Evolutionary conservation across 495 filamentous ascomycete genomes (phyloP).

Genomic region (Xylaria sp.): DNA sequence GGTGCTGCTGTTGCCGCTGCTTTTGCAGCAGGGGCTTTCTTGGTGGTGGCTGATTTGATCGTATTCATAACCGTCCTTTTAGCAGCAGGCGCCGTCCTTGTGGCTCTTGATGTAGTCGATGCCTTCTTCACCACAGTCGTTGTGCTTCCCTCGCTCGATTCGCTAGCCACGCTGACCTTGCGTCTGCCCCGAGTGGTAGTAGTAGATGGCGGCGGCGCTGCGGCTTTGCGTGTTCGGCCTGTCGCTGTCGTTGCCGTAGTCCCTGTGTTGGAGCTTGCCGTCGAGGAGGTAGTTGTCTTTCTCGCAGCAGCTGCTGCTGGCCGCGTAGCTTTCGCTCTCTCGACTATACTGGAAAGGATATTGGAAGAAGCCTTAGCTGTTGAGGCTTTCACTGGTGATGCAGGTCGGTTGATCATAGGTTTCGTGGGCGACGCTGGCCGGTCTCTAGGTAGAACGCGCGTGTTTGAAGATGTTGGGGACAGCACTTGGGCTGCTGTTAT

Average conservation of each 20-base stretch:
- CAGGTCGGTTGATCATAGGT: conserved; percentile 46
- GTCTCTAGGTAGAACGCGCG: conserved; percentile 62
- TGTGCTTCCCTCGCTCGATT: conserved; percentile 57
- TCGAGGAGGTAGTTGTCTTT: conserved; percentile 56
- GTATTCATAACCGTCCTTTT: conserved; percentile 52
- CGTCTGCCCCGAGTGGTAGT: conserved; percentile 51
- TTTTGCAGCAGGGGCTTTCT: conserved; percentile 48
- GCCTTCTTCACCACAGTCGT: conserved; percentile 53
- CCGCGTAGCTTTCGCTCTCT: conserved; percentile 57
- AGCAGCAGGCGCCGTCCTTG: conserved; percentile 40
- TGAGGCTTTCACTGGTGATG: conserved; percentile 53
- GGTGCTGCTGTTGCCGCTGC: conserved; percentile 39
- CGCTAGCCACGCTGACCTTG: conserved; percentile 54
- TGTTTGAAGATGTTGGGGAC: conserved; percentile 83
- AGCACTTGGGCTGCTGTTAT: conserved; percentile 62
- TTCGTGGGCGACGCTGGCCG: conserved; percentile 48
- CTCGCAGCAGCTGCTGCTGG: conserved; percentile 53
- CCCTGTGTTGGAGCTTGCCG: conserved; percentile 41
- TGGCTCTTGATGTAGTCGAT: conserved; percentile 45
- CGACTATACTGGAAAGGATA: conserved; percentile 66
- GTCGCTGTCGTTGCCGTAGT: conserved; percentile 39
- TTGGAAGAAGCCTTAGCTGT: conserved; percentile 43
- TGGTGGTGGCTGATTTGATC: conserved; percentile 48
- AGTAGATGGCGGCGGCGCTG: conserved; percentile 38
- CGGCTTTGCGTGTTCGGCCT: conserved; percentile 46